Evolutionary conservation across 768 basidiomycete genomes (phyloP), one percentile per base, ranked within the genome.

Genomic region (Boletus subparvulus): DNA sequence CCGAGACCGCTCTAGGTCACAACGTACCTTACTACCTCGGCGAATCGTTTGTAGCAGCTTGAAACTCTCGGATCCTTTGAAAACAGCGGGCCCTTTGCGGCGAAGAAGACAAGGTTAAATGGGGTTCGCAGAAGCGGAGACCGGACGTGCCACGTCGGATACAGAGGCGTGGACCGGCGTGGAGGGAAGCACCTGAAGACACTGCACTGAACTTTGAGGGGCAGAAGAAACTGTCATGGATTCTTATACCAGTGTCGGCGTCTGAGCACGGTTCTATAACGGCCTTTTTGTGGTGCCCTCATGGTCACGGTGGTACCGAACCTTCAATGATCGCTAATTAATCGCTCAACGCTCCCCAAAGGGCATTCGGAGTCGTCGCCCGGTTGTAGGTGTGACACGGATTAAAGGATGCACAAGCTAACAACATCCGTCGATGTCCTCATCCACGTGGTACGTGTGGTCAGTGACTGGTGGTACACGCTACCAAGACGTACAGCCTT

Each of bases 161-260:
- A 40, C 37, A 47, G 39, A 28, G 36, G 43, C 19, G 45, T 33
- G 35, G 46, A 52, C 24, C 26, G 24, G 43, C 19, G 45, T 33
- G 35, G 46, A 52, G 30, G 26, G 24, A 63, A 56, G 54, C 44
- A 39, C 12, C 52, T 40, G 33, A 47, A 17, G 26, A 52, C 66
- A 62, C 63, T 56, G 66, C 66, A 59, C 41, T 50, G 46, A 61
- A 36, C 39, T 44, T 57, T 61, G 53, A 52, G 43, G 39, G 55
- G 59, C 30, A 13, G 12, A 19, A 51, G 50, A 57, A 63, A 47
- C 33, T 8, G 7, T 28, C 35, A 54, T 35, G 28, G 36, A 37
- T 48, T 11, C n/a, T 7, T 6, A 17, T 46, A 42, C 48, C 53
- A 44, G 63, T 62, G 61, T 46, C 17, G 10, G 35, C 14, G 44